phyloP scores from a whole-genome alignment of 257 asterid species.

The Fraxinus anomala region DNA sequence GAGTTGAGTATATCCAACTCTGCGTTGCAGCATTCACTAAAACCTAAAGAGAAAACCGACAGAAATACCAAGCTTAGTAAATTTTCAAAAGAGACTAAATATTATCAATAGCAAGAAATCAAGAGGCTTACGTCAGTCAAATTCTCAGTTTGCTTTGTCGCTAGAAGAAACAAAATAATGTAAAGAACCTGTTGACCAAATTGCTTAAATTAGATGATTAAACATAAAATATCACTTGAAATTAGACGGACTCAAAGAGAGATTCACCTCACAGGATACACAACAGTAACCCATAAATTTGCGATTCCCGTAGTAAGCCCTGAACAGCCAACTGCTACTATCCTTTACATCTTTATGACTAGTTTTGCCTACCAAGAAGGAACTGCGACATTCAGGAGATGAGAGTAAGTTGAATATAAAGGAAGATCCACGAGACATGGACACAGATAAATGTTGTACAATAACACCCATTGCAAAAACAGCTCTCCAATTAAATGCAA shows the following conservation, averaged over 20 bases:
- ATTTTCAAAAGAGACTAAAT: not conserved
- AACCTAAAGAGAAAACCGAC: slow-evolving; percentile 47
- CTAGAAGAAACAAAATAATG: slow-evolving; percentile 75
- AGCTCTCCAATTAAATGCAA: not conserved
- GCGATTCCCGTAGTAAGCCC: slow-evolving; percentile 77
- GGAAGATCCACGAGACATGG: not conserved
- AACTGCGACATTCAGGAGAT: slow-evolving; percentile 44
- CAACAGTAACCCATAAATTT: slow-evolving; percentile 90
- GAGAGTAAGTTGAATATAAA: not conserved
- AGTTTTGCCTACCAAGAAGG: slow-evolving; percentile 79
- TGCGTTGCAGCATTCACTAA: slow-evolving; percentile 47
- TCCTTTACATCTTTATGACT: slow-evolving; percentile 92
- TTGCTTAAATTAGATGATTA: slow-evolving; percentile 20
- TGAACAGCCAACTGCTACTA: slow-evolving; percentile 88
- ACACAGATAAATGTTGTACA: not conserved
- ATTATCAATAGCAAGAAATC: slow-evolving; percentile 17
- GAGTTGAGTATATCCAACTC: slow-evolving; percentile 51
- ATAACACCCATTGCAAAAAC: not conserved
- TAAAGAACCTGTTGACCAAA: slow-evolving; percentile 67
- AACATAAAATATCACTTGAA: not conserved
- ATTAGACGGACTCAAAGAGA: slow-evolving; percentile 16
- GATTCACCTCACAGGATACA: slow-evolving; percentile 59
- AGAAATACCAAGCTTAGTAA: not conserved
- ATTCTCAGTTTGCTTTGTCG: slow-evolving; percentile 55
- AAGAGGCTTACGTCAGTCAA: slow-evolving; percentile 55